These are phyloP conservation scores for Powellomyces hirtus DNA, from an alignment of 192 early-diverging fungal genomes.

Conservation along the genomic window DNA sequence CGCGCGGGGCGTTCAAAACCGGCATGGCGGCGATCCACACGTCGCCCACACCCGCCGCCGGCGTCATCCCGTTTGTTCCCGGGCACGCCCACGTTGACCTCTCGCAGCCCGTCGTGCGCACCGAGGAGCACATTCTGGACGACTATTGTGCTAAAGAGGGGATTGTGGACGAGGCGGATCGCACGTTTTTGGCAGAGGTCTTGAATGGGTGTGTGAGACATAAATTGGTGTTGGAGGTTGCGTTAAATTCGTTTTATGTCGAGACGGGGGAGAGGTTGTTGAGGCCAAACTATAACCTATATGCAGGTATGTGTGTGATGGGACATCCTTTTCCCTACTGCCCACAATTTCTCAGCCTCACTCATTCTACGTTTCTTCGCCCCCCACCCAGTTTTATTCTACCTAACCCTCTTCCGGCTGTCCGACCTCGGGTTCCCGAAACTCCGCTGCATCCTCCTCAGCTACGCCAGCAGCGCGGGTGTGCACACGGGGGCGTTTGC, in stretches of 20 bases:
- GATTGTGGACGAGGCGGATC: constrained; percentile 28
- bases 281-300: constrained; percentile 41
- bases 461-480: constrained; percentile 30
- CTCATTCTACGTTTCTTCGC: background rate
- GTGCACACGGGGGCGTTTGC: constrained; percentile 39
- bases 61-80: background rate
- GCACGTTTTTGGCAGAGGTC: constrained; percentile 40
- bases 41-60: background rate
- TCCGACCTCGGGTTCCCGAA: constrained; percentile 36
- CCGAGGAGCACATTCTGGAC: constrained; percentile 42
- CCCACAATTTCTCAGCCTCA: constrained; percentile 40
- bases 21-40: constrained; percentile 11
- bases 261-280: constrained; percentile 37
- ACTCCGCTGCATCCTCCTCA: constrained; percentile 32
- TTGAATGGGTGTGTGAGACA: constrained; percentile 44
- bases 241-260: constrained; percentile 36
- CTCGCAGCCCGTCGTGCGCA: constrained; percentile 26
- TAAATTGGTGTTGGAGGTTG: constrained; percentile 38
- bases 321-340: background rate
- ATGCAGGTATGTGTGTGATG: constrained; percentile 27
- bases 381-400: constrained; percentile 31
- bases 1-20: constrained; percentile 12
- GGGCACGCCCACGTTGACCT: constrained; percentile 13
- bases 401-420: constrained; percentile 46
- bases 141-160: constrained; percentile 32